A percentile compares a stretch with the other conserved stretches of the same genome.
Conservation (phyloP, 2,329 filamentous ascomycete genomes). For the Knufia fluminis region DNA sequence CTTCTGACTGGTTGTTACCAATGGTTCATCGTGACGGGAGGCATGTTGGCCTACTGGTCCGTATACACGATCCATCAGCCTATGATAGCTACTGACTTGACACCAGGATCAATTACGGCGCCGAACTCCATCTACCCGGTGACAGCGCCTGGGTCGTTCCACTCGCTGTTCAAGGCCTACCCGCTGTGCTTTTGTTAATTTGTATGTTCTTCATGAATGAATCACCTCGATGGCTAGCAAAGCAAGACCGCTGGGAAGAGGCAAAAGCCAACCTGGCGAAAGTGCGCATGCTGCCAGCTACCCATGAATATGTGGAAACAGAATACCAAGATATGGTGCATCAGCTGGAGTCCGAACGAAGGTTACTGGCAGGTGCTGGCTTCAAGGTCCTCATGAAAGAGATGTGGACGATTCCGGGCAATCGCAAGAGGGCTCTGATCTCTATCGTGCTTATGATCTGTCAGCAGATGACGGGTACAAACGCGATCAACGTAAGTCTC, state of each 20-base stretch:
- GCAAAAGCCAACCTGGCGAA: slow-evolving; percentile 47
- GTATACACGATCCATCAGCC: too few species aligned
- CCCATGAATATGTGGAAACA: slow-evolving; percentile 46
- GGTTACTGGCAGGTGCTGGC: slow-evolving; percentile 43
- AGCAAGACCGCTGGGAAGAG: slow-evolving; percentile 58
- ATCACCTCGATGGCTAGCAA: slow-evolving; percentile 37
- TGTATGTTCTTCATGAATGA: slow-evolving; percentile 26
- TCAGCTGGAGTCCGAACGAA: slow-evolving; percentile 53
- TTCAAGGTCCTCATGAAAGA: slow-evolving; percentile 53
- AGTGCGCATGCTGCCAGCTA: slow-evolving; percentile 46
- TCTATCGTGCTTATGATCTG: slow-evolving; percentile 45
- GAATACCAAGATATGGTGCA: slow-evolving; percentile 53
- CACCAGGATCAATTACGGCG: slow-evolving; percentile 49
- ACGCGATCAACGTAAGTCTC: background rate
- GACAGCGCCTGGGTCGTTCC: slow-evolving; percentile 51
- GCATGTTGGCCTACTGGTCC: slow-evolving; percentile 38
- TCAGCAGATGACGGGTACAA: slow-evolving; percentile 40
- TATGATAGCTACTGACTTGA: too few species aligned
- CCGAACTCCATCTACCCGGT: slow-evolving; percentile 37
- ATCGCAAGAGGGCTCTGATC: slow-evolving; percentile 44
- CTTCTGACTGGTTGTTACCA: slow-evolving; percentile 52
- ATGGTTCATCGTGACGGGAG: slow-evolving; percentile 42
- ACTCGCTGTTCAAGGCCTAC: slow-evolving; percentile 53
- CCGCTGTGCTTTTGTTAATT: slow-evolving; percentile 25
- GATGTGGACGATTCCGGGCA: slow-evolving; percentile 51